Conservation (phyloP, 805 yeast genomes). For the Metschnikowia lachancei region DNA sequence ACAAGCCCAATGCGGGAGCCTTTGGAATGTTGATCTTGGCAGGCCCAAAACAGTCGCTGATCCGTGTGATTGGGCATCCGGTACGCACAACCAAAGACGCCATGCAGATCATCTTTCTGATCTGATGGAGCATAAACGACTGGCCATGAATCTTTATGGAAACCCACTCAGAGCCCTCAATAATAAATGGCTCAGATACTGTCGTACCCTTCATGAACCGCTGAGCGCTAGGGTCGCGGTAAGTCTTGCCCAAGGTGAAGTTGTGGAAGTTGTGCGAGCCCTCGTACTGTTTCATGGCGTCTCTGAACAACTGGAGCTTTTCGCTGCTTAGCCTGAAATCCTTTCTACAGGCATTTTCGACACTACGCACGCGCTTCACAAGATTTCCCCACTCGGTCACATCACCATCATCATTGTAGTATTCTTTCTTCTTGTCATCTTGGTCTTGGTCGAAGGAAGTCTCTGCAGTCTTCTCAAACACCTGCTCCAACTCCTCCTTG, state of each 20-base stretch:
- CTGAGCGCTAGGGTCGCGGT: conserved; percentile 79
- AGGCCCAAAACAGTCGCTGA: conserved; percentile 70
- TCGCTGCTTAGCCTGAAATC: conserved; percentile 61
- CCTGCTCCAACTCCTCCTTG: conserved; percentile 15
- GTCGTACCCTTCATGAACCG: conserved; percentile 77
- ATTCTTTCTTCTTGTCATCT: conserved; percentile 28
- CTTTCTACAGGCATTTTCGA: conserved; percentile 69
- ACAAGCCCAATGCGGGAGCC: conserved; percentile 92
- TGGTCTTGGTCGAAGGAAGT: conserved; percentile 27
- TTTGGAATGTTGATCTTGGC: conserved; percentile 87
- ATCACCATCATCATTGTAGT: conserved; percentile 34
- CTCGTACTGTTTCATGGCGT: conserved; percentile 66
- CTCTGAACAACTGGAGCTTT: conserved; percentile 61
- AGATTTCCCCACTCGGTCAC: conserved; percentile 39
- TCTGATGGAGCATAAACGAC: conserved; percentile 97
- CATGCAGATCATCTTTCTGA: conserved; percentile 97
- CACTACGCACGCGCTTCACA: conserved; percentile 51
- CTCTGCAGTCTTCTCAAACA: conserved; percentile 34
- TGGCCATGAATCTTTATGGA: conserved; percentile 97
- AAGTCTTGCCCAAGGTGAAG: conserved; percentile 77
- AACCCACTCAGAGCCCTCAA: conserved; percentile 93
- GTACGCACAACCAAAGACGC: conserved; percentile 82
- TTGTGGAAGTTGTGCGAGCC: conserved; percentile 94
- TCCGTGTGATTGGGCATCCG: conserved; percentile 76
- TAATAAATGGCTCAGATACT: conserved; percentile 86